Evolutionary conservation across 2,329 filamentous ascomycete genomes (phyloP), one percentile per base, ranked within the genome.

Genomic region (Huntiella omanensis): DNA sequence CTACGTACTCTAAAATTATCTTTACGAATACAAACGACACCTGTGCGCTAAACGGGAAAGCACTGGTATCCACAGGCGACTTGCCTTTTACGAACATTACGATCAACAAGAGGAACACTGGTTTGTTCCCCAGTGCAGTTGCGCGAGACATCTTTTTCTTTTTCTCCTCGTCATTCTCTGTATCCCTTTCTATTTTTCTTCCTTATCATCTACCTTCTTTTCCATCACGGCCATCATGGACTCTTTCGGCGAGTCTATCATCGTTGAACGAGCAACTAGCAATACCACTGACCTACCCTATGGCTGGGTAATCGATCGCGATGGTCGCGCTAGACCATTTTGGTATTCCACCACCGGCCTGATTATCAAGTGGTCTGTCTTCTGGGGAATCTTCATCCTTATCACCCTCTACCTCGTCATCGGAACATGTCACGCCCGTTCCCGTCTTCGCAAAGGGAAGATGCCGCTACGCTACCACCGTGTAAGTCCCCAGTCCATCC

Each of bases 311-410:
- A 48, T 53, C 3, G 54, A 56, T 45, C 50, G 54, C 33, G 49
- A 52, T 39, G 53, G 52, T 7, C 44, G 53, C 36, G 52, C 47
- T 33, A 52, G 53, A 28, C 54, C 55, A 10, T 57, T 54, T 52
- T 56, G 54, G 55, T 56, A 56, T 45, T 55, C 54, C 19, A 46
- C 44, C 32, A 70, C 68, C 33, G 78, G 75, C 48, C 61, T 70
- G 47, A 77, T 78, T 49, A 65, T 85, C 55, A 82, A 83, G 60
- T 88, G 81, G 73, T 67, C 70, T 40, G 62, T 88, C 50, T 74
- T 87, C 56, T 70, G 72, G 50, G 62, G 66, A 51, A 58, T 88
- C 52, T 64, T 83, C 54, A 49, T 69, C 47, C 47, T 75, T 50
- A 61, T 83, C 55, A 58, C 74, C 45, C 54, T 67, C 37, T 84